Conservation (phyloP, 2,329 filamentous ascomycete species). For the Byssochlamys sp. region DNA sequence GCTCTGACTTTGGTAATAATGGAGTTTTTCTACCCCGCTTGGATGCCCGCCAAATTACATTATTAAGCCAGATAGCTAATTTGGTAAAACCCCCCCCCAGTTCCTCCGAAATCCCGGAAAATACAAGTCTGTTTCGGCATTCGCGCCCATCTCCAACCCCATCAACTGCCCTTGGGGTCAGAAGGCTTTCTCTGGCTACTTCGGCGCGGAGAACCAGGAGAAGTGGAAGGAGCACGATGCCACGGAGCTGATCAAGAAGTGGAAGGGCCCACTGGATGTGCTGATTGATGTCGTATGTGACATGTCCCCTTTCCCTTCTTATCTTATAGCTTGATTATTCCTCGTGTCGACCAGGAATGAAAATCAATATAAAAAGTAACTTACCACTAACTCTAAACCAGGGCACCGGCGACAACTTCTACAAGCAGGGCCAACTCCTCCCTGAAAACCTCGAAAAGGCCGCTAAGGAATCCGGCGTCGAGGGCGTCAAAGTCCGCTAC, state of each 20-base stretch:
- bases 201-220: conserved; percentile 60
- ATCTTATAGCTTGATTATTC: background rate
- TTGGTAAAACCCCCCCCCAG: conserved; percentile 28
- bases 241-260: conserved; percentile 73
- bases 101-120: conserved; percentile 83
- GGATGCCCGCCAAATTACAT: too few species aligned
- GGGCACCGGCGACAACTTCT: conserved; percentile 93
- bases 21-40: conserved; percentile 2
- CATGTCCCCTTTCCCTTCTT: background rate
- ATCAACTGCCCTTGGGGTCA: conserved; percentile 80
- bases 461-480: conserved; percentile 63
- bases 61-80: background rate
- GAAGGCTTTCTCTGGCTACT: conserved; percentile 88
- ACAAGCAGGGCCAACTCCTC: conserved; percentile 82
- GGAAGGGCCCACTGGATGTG: conserved; percentile 62
- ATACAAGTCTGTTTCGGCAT: conserved; percentile 82
- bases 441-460: conserved; percentile 85
- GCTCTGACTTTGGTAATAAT: conserved; percentile 63
- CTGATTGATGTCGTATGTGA: conserved; percentile 73
- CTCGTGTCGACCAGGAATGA: background rate
- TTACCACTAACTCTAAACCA: conserved; percentile 20
- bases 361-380: background rate
- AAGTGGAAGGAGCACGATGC: conserved; percentile 87
- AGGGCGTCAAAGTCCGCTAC: conserved; percentile 67
- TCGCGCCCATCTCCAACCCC: conserved; percentile 84